These are phyloP conservation scores for Backusella mclennaniae DNA, from an alignment of 192 early-diverging fungal species.

Conservation along the genomic window DNA sequence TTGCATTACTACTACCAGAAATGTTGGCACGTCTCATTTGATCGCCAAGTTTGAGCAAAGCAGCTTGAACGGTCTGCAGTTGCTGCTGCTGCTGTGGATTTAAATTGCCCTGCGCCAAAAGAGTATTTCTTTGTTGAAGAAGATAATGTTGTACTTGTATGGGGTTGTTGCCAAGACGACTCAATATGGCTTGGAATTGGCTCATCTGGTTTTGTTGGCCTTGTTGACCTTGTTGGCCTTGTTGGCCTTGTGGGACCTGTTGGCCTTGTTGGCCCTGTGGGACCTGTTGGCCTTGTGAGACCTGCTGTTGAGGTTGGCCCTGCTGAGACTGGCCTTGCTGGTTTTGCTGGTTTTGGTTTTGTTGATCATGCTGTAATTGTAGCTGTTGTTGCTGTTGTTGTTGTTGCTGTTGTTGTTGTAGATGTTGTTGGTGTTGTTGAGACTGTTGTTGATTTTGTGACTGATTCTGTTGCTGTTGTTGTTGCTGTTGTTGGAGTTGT, in stretches of 20 bases:
- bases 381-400: constrained; percentile 3
- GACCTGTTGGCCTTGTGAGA: constrained; percentile 1
- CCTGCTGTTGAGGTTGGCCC: neutral
- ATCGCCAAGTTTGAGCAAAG: constrained; percentile 11
- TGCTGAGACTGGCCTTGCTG: constrained; percentile 17
- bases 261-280: neutral
- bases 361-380: constrained; percentile 16
- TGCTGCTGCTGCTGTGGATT: constrained; percentile 5
- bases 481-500: neutral
- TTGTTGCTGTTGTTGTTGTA: constrained; percentile 7
- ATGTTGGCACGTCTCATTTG: constrained; percentile 4
- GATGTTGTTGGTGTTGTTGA: neutral
- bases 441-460: constrained; percentile 2
- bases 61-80: neutral
- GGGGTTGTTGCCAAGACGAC: neutral
- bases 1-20: neutral
- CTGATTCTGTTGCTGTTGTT: neutral
- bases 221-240: constrained; percentile 15
- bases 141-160: constrained; percentile 9
- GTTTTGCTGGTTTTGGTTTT: constrained; percentile 12
- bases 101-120: neutral
- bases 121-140: constrained; percentile 5
- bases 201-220: neutral
- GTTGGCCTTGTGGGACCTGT: neutral
- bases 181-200: neutral